These are phyloP conservation scores for Sindora glabra DNA, from an alignment of 306 rosid genomes.

Conservation along the genomic window DNA sequence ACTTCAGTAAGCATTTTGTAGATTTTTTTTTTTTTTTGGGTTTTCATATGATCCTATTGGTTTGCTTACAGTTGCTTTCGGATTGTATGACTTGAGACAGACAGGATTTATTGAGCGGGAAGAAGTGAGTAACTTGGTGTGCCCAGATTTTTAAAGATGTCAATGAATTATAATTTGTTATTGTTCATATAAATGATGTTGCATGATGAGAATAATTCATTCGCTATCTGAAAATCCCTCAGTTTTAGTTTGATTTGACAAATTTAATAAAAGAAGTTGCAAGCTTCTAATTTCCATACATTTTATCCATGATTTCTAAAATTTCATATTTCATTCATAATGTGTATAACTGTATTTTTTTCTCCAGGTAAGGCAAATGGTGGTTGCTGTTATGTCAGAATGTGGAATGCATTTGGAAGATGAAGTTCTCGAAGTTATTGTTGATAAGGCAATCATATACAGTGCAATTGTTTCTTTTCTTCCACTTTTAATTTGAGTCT, in stretches of 20 bases:
- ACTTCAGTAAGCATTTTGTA: constrained; percentile 6
- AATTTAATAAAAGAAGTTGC: constrained; percentile 1
- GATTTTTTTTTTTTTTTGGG: too few relatives aligned
- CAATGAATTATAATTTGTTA: neutral
- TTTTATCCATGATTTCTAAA: too few relatives aligned
- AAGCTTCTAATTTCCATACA: constrained; percentile 1
- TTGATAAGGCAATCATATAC: constrained; percentile 36
- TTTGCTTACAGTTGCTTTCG: constrained; percentile 56
- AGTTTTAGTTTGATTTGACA: neutral
- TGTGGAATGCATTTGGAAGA: constrained; percentile 32
- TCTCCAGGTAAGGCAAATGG: constrained; percentile 69
- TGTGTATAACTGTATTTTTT: neutral
- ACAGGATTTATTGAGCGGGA: constrained; percentile 65
- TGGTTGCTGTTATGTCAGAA: constrained; percentile 51
- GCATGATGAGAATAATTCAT: neutral
- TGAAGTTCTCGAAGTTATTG: constrained; percentile 42
- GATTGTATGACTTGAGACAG: constrained; percentile 66
- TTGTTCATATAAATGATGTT: constrained; percentile 3
- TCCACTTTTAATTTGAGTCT: neutral
- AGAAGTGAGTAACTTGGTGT: constrained; percentile 44
- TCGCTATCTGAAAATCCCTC: neutral
- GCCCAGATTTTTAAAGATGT: neutral
- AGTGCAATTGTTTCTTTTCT: neutral
- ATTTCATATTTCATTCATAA: neutral
- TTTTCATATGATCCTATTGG: neutral